Evolutionary conservation across 345 rosid genomes (phyloP).

Genomic region (Toxicodendron radicans): DNA sequence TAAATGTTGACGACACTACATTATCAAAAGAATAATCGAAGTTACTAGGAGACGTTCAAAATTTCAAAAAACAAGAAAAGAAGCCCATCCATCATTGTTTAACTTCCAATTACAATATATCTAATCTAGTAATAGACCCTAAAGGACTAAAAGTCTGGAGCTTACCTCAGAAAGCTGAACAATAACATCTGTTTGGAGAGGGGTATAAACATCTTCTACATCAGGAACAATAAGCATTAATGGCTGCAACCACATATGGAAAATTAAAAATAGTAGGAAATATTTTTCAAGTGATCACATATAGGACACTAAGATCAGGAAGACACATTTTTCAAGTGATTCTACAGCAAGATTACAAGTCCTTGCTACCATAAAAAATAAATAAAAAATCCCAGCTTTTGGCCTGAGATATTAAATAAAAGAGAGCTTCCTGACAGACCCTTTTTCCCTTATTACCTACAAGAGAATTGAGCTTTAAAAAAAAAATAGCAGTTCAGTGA

Average conservation of each 20-base stretch:
- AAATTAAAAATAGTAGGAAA: slow-evolving; percentile 8
- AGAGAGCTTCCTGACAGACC: no score
- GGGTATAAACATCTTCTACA: slow-evolving; percentile 89
- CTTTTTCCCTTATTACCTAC: no score
- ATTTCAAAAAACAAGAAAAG: not conserved
- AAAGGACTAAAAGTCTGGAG: slow-evolving; percentile 7
- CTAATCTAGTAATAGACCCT: slow-evolving; percentile 7
- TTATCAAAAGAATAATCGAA: slow-evolving; percentile 21
- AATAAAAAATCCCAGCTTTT: no score
- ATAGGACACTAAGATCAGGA: no score
- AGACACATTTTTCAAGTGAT: no score
- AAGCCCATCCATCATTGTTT: slow-evolving; percentile 7
- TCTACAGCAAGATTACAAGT: no score
- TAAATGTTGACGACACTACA: slow-evolving; percentile 85
- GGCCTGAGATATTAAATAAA: no score
- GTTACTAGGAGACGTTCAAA: slow-evolving; percentile 8
- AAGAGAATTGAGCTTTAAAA: no score
- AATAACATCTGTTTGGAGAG: slow-evolving; percentile 81
- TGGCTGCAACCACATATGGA: slow-evolving; percentile 54
- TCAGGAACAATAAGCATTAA: slow-evolving; percentile 95
- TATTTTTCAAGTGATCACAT: not conserved
- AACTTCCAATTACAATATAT: not conserved
- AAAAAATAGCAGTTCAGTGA: not conserved
- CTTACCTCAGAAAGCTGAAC: slow-evolving; percentile 85
- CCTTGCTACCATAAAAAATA: no score